These are phyloP conservation scores for Penicillium rolfsii DNA, from an alignment of 2,329 filamentous ascomycete genomes.

Conservation along the genomic window DNA sequence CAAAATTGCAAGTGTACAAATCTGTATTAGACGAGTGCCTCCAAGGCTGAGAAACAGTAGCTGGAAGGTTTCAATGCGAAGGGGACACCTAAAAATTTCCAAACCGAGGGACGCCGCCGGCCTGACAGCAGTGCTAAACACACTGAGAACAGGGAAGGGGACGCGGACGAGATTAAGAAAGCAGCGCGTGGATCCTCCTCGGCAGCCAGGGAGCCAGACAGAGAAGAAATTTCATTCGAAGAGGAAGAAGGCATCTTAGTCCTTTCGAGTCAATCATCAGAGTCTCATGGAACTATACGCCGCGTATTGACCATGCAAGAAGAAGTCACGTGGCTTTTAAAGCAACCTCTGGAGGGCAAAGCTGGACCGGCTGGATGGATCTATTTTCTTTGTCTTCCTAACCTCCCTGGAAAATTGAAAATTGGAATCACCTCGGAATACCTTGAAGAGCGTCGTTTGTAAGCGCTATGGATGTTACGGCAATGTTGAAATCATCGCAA, in stretches of 20 bases:
- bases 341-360: background rate
- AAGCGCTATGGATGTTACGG: background rate
- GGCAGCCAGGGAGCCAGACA: background rate
- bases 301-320: background rate
- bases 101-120: no score
- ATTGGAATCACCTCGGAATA: background rate
- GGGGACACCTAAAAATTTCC: no score
- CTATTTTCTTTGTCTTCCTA: background rate
- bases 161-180: background rate
- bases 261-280: background rate
- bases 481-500: background rate
- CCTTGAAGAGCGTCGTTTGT: background rate
- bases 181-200: background rate
- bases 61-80: no score
- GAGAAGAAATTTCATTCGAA: background rate
- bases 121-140: no score
- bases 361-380: background rate
- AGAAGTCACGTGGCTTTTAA: slow-evolving; percentile 2
- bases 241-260: background rate
- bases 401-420: slow-evolving; percentile 1
- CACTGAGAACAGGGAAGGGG: no score
- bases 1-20: no score
- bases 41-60: no score
- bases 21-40: no score
- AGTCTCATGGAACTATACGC: background rate